These are phyloP conservation scores for Neobulgaria alba DNA, from an alignment of 2,329 filamentous ascomycete genomes.

Conservation along the genomic window DNA sequence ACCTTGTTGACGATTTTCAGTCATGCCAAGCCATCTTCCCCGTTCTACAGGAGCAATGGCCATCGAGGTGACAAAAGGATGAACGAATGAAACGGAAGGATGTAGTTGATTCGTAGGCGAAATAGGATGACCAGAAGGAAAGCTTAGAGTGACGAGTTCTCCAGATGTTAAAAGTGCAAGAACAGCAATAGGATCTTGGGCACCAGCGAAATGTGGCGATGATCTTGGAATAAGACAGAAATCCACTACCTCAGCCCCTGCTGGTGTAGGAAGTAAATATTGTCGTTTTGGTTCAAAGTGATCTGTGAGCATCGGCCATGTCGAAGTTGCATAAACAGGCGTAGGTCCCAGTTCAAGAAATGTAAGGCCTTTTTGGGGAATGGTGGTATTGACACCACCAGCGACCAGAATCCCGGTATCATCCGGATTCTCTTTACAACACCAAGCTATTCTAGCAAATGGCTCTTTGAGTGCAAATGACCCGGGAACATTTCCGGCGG, in stretches of 20 bases:
- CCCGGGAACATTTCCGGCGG: constrained; percentile 35
- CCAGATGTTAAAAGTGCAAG: constrained; percentile 75
- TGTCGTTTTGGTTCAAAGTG: constrained; percentile 75
- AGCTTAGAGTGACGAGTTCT: constrained; percentile 81
- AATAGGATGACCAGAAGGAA: constrained; percentile 85
- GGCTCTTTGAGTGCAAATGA: constrained; percentile 59
- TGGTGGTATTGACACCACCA: constrained; percentile 64
- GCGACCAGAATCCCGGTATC: constrained; percentile 84
- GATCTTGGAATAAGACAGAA: constrained; percentile 75
- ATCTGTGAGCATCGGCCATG: constrained; percentile 72
- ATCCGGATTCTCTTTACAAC: constrained; percentile 86
- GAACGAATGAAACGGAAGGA: constrained; percentile 76
- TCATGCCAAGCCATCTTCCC: constrained; percentile 79
- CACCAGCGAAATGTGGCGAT: constrained; percentile 79
- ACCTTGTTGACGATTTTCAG: constrained; percentile 72
- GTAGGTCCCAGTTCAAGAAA: constrained; percentile 86
- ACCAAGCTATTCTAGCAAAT: constrained; percentile 78
- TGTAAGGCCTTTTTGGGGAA: constrained; percentile 66
- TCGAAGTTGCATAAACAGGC: constrained; percentile 83
- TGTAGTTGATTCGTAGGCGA: constrained; percentile 90
- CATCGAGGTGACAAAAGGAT: constrained; percentile 75
- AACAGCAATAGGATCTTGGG: constrained; percentile 83
- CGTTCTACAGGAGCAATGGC: constrained; percentile 68
- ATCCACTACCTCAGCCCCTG: constrained; percentile 66
- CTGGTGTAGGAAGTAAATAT: constrained; percentile 64